These are phyloP conservation scores for Quillaja saponaria DNA, from an alignment of 306 rosid genomes.

Conservation along the genomic window DNA sequence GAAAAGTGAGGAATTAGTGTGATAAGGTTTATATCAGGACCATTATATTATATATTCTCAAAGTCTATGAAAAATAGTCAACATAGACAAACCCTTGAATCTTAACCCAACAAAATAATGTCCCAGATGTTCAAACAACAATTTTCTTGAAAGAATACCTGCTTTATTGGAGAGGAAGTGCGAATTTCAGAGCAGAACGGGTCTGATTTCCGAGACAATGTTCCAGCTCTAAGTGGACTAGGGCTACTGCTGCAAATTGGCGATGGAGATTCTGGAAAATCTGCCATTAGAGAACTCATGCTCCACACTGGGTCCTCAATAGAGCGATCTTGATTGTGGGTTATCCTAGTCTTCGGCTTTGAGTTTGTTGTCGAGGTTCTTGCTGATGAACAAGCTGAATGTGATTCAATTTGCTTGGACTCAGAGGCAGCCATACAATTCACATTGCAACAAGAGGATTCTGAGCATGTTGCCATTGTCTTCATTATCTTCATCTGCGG, in stretches of 20 bases:
- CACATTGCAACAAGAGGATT: neutral
- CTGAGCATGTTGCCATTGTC: neutral
- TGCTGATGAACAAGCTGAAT: constrained; percentile 27
- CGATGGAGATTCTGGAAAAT: constrained; percentile 47
- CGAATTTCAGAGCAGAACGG: constrained; percentile 25
- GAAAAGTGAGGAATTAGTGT: neutral
- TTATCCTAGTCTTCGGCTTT: neutral
- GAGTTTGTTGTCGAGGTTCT: constrained; percentile 17
- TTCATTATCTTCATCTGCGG: constrained; percentile 6
- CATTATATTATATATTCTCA: neutral
- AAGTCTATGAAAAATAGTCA: neutral
- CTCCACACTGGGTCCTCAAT: constrained; percentile 32
- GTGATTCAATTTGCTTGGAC: neutral
- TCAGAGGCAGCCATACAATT: constrained; percentile 1
- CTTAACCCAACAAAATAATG: neutral
- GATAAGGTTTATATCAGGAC: neutral
- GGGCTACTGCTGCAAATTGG: constrained; percentile 36
- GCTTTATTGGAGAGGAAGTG: constrained; percentile 47
- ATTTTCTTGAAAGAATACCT: constrained; percentile 37
- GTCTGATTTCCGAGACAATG: constrained; percentile 25
- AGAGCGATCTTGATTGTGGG: constrained; percentile 2
- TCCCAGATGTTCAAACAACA: neutral
- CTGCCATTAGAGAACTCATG: constrained; percentile 44
- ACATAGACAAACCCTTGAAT: neutral
- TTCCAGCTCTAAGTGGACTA: constrained; percentile 20